Percentiles rank a stretch among this genome's conserved stretches.
phyloP scores from a whole-genome alignment of 2,329 filamentous ascomycete species.

The Colletotrichum spinosum region DNA sequence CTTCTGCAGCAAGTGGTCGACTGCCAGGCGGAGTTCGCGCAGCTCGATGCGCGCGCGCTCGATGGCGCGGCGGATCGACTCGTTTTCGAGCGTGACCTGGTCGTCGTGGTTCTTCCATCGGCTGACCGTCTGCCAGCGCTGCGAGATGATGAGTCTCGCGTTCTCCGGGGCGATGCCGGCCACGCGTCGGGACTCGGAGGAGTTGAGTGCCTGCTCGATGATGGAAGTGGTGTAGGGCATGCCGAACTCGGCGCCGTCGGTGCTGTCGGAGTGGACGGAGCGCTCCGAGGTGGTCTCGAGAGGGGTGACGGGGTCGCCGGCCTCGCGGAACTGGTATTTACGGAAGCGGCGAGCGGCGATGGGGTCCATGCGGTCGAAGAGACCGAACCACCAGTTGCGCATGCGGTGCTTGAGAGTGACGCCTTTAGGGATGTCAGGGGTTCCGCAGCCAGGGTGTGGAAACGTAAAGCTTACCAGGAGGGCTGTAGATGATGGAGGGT shows the following conservation, averaged over 20 bases:
- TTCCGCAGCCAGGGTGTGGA: background rate
- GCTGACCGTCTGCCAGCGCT: constrained; percentile 37
- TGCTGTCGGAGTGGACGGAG: constrained; percentile 10
- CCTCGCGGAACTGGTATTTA: constrained; percentile 26
- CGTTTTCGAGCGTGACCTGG: constrained; percentile 22
- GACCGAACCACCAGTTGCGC: constrained; percentile 36
- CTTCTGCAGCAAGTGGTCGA: constrained; percentile 38
- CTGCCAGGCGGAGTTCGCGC: constrained; percentile 29
- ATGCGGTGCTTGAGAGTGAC: constrained; percentile 31
- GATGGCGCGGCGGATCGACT: constrained; percentile 22
- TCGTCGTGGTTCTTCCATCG: constrained; percentile 27
- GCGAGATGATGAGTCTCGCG: constrained; percentile 37
- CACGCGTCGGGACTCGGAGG: constrained; percentile 38
- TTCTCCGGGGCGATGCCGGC: constrained; percentile 38
- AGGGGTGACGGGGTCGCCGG: constrained; percentile 19
- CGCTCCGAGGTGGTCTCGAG: constrained; percentile 19
- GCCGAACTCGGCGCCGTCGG: constrained; percentile 1
- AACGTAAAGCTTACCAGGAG: constrained; percentile 19
- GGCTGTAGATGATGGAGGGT: constrained; percentile 37
- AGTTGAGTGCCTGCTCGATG: constrained; percentile 39
- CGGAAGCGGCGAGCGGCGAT: constrained; percentile 30
- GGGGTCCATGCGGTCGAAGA: constrained; percentile 39
- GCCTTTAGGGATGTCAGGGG: constrained; percentile 11
- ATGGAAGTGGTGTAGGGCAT: constrained; percentile 35
- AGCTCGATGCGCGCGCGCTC: constrained; percentile 23